Evolutionary conservation across 1,139 yeast genomes (phyloP), one percentile per base, ranked within the genome.

Genomic region (Nakaseomyces uthaithaninus): DNA sequence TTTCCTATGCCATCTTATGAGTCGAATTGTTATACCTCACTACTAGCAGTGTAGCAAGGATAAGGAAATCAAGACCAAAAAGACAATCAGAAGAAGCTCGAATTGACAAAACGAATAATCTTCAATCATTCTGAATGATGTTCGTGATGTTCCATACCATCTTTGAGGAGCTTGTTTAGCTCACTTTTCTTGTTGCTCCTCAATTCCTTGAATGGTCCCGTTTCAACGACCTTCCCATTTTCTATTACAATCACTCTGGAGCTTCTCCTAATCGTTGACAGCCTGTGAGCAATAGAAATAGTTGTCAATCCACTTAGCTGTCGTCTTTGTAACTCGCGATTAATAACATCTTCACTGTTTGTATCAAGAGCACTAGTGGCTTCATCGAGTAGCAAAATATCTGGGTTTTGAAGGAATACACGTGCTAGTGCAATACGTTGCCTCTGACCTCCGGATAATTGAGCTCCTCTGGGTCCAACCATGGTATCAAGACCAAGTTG

Each of bases 341-440:
- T 82, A 44, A 83, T 76, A 18, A 75, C 67, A 45, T 71, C 69
- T 55, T 83, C 94, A 59, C 80, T 77, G 51, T 77, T 78, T 6
- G 89, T 75, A 57, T 82, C 93, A 40, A 82, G 64, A 0, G 91
- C 91, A 22, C 86, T 77, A 0, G 93, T 82, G 9, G 91, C 89
- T 57, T 82, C 93, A 54, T 82, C 93, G 42, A 82, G 64, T 28
- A 83, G 74, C 45, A 83, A 63, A 27, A 83, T 68, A 2, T 78
- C 67, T 2, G 94, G 91, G 41, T 75, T 67, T 48, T 81, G 72
- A 44, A 83, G 71, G 45, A 44, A 75, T 2, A 94, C 89, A 47
- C 95, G 67, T 0, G 95, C 95, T 48, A 86, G 73, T 3, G 95
- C 95, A 36, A 86, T 75, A 54, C 95, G 71, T 63, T 86, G 96